These are phyloP conservation scores for Mortierella sp. DNA, from an alignment of 371 early-diverging fungal species.

Conservation along the genomic window DNA sequence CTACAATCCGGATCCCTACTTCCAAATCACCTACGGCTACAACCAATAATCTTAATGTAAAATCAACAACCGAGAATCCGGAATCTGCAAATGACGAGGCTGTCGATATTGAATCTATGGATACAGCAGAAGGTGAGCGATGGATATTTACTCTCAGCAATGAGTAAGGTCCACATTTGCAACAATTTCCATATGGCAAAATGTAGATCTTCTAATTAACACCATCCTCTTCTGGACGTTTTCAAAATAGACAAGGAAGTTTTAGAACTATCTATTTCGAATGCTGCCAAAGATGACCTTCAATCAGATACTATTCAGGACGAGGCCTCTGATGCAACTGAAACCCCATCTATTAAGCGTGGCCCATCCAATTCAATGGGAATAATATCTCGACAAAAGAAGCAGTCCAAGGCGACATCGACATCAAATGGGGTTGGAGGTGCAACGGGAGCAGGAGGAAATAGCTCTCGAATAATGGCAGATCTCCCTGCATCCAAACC, in stretches of 20 bases:
- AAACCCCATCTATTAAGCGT: background rate
- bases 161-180: background rate
- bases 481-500: conserved; percentile 13
- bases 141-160: background rate
- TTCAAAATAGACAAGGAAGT: conserved; percentile 20
- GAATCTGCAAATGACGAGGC: conserved; percentile 13
- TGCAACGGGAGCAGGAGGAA: background rate
- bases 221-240: no score
- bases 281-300: conserved; percentile 1
- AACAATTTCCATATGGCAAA: background rate
- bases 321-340: background rate
- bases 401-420: background rate
- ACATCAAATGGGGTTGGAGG: background rate
- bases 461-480: conserved; percentile 8
- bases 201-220: no score
- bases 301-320: conserved; percentile 5
- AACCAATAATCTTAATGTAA: background rate
- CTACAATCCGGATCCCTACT: conserved; percentile 2
- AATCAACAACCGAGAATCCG: conserved; percentile 8
- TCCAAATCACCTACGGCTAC: background rate
- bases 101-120: conserved; percentile 27
- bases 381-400: conserved; percentile 1
- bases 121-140: conserved; percentile 20
- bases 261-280: conserved; percentile 12
- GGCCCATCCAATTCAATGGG: background rate